Base-by-base conservation (phyloP, 768 basidiomycete species). In the Hebeloma cylindrosporum region DNA sequence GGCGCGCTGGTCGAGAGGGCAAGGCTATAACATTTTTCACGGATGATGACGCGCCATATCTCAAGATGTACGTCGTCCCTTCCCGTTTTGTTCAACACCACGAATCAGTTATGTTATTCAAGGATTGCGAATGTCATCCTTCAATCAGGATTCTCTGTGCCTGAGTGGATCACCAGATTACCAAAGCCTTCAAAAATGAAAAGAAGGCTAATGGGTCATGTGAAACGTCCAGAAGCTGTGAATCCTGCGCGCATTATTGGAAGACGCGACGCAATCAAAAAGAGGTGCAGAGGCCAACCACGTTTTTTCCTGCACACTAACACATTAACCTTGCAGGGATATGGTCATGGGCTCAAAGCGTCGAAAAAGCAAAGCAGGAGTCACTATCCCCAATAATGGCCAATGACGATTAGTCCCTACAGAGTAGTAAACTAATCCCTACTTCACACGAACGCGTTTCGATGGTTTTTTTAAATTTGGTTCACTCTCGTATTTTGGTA, bases 21-120 rank as follows among this genome's bases (percentile, higher is more conserved):
- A 88, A 88, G 62, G 94, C 96, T 0, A 81, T 94, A 29, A 99
- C 96, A 1, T 97, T 91, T 65, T 98, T 96, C 71, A 96, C 93
- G 2, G 80, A 93, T 52, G 88, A 92, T 47, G 96, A 99, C 62
- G 88, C 83, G 0, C 88, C 92, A 0, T 91, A 86, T 65, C 73
- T 99, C 35, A 94, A 96, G 71, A 81, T 89, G 88, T 89, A 63
- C 54, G 81, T 59, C 9, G 5, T n/a, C 10, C 25, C 9, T 7
- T 22, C 51, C n/a, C 34, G 17, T 33, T 37, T 21, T 21, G 25
- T 16, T 32, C 28, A 25, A 37, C 41, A 23, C 42, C 6, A 36
- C 38, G 53, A 37, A 45, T 34, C 43, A 50, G 21, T 22, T 21
- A 30, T 18, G 16, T 17, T 30, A 32, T 31, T 20, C 52, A n/a